Evolutionary conservation across 2,329 filamentous ascomycete species (phyloP).

Genomic region (Fusarium cicatricum): DNA sequence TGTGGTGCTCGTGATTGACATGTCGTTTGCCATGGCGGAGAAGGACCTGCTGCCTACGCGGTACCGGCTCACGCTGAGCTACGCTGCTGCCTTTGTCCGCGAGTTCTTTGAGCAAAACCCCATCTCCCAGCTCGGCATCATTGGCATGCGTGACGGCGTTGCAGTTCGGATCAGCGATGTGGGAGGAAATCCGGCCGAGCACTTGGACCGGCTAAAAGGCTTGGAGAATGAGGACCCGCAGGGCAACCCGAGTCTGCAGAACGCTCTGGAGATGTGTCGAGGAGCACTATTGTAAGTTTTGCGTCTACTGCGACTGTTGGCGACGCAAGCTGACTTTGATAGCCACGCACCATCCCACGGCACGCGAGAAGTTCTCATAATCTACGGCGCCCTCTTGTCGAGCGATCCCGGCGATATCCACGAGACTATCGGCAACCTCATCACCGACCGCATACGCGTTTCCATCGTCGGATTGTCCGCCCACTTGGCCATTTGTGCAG

Average conservation of each 20-base stretch:
- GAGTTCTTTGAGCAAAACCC: conserved; percentile 99
- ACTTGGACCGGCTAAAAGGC: conserved; percentile 77
- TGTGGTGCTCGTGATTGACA: conserved; percentile 87
- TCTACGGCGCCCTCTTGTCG: conserved; percentile 90
- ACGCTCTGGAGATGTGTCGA: conserved; percentile 93
- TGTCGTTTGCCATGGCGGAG: conserved; percentile 92
- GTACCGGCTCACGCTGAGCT: conserved; percentile 82
- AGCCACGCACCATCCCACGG: conserved; percentile 92
- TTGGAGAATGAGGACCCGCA: conserved; percentile 73
- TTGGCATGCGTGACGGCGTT: conserved; percentile 93
- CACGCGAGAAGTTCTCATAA: conserved; percentile 89
- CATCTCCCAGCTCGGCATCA: conserved; percentile 91
- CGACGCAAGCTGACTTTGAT: conserved; percentile 1
- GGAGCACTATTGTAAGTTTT: conserved; percentile 78
- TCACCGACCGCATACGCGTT: conserved; percentile 85
- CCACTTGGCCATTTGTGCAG: conserved; percentile 89
- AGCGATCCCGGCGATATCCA: conserved; percentile 96
- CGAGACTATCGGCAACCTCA: conserved; percentile 81
- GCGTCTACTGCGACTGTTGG: background rate
- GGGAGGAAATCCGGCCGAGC: conserved; percentile 89
- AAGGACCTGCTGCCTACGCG: conserved; percentile 93
- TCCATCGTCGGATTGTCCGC: conserved; percentile 90
- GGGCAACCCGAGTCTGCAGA: conserved; percentile 85
- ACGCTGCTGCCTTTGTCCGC: conserved; percentile 85
- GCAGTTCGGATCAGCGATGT: conserved; percentile 88